Percentiles rank a stretch among this genome's conserved stretches.
phyloP scores from a whole-genome alignment of 345 rosid species.

The Eutrema yunnanense region DNA sequence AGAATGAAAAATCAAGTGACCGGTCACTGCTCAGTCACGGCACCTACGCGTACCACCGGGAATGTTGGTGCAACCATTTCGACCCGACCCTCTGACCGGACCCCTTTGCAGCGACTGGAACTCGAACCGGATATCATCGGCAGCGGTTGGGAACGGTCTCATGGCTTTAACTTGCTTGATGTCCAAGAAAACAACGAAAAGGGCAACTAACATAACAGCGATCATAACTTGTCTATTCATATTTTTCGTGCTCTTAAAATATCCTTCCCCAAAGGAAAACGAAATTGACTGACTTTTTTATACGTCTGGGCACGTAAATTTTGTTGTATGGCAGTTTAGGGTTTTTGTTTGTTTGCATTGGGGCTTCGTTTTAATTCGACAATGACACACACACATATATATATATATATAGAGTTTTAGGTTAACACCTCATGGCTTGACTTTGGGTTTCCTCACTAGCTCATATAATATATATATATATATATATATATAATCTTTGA shows the following conservation, averaged over 20 bases:
- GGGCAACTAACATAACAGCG: neutral
- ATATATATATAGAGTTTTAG: neutral
- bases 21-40: neutral
- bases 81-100: conserved; percentile 7
- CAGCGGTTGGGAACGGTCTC: conserved; percentile 12
- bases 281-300: neutral
- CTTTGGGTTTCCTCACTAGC: neutral
- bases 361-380: neutral
- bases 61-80: conserved; percentile 23
- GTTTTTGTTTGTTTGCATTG: conserved; percentile 11
- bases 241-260: neutral
- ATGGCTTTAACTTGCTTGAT: conserved; percentile 14
- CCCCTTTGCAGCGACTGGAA: conserved; percentile 17
- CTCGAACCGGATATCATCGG: conserved; percentile 4
- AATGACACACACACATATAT: neutral
- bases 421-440: conserved; percentile 8
- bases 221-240: conserved; percentile 15
- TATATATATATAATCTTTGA: conserved; percentile 1
- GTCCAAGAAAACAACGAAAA: neutral
- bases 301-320: neutral
- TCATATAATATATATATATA: neutral
- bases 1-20: neutral
- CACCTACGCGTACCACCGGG: conserved; percentile 9
- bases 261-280: neutral
- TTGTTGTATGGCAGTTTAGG: neutral